These are phyloP conservation scores for Phytophthora quininea DNA, from an alignment of 352 stramenopile species.

Conservation along the genomic window DNA sequence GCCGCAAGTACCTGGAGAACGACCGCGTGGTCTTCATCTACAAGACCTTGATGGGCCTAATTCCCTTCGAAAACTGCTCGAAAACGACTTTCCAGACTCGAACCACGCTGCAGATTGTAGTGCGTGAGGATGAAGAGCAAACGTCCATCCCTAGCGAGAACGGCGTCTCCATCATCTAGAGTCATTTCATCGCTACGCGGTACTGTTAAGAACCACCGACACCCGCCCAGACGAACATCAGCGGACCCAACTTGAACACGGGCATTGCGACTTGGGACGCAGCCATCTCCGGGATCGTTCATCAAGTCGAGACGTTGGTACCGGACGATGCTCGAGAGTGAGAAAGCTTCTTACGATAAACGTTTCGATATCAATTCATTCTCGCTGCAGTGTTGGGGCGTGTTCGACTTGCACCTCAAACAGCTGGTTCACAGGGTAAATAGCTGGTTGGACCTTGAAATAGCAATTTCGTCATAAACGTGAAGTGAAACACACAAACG, in stretches of 20 bases:
- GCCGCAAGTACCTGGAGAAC: slow-evolving; percentile 25
- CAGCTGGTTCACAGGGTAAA: too few species aligned
- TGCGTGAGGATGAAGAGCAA: not conserved
- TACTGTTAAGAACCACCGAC: not conserved
- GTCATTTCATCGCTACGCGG: slow-evolving; percentile 23
- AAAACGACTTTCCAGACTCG: slow-evolving; percentile 4
- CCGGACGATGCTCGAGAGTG: too few species aligned
- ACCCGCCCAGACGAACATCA: not conserved
- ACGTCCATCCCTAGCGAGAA: too few species aligned
- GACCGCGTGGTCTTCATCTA: slow-evolving; percentile 28
- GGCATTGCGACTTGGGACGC: slow-evolving; percentile 25
- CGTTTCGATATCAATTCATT: too few species aligned
- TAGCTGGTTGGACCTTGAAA: too few species aligned
- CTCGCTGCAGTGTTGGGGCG: too few species aligned
- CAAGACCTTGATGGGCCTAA: slow-evolving; percentile 21
- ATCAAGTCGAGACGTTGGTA: slow-evolving; percentile 32
- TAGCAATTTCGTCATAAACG: too few species aligned
- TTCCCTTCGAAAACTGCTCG: slow-evolving; percentile 2
- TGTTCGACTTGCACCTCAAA: too few species aligned
- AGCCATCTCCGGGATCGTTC: slow-evolving; percentile 17
- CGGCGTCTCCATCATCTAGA: slow-evolving; percentile 13
- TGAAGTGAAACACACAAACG: too few species aligned
- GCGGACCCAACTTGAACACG: slow-evolving; percentile 9
- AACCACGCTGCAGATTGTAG: slow-evolving; percentile 21
- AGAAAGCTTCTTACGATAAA: too few species aligned